Base-by-base conservation (phyloP, 495 filamentous ascomycete genomes). In the Hypomontagnella monticulosa region DNA sequence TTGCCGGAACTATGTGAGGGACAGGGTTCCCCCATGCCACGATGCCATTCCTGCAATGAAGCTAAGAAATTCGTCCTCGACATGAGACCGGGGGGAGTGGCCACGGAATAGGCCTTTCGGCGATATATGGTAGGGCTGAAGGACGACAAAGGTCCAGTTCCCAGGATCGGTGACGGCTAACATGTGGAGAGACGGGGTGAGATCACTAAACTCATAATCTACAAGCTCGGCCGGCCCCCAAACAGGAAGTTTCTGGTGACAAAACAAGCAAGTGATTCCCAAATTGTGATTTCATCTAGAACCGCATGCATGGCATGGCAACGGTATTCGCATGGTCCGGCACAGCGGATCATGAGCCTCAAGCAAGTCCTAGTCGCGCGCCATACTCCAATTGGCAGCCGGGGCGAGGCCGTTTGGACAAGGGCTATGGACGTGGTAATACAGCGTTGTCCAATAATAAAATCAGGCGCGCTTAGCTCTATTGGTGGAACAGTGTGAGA, bases 101-200 rank as follows among this genome's bases (percentile, higher is more conserved):
- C 15, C 47, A 23, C 14, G 34, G 9, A 33, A 23, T 27, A 42
- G n/a, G 4, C 41, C 5, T 32, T 50, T 52, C 18, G 30, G 33
- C 16, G 44, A 12, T 37, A 40, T 20, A 44, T 56, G 37, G 37
- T 66, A 61, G 57, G 63, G 56, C 63, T 66, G 63, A 66, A 37
- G 50, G 23, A 12, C 14, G 14, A 43, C 30, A 55, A 27, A 27
- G 50, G 44, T 49, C 61, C 37, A 47, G 33, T 37, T 40, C 34
- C 36, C 20, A 55, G 56, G 62, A 66, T 55, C 30, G 11, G 18
- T 7, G 42, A 36, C 12, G 42, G 30, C 48, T 50, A 36, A 32
- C 11, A 53, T 12, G 18, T 18, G 20, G 4, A 51, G 4, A 9
- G 30, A 7, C 9, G 14, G 11, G 11, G 7, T 40, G 15, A 9